These are phyloP conservation scores for Harrya chromipes DNA, from an alignment of 768 basidiomycete species.

Conservation along the genomic window DNA sequence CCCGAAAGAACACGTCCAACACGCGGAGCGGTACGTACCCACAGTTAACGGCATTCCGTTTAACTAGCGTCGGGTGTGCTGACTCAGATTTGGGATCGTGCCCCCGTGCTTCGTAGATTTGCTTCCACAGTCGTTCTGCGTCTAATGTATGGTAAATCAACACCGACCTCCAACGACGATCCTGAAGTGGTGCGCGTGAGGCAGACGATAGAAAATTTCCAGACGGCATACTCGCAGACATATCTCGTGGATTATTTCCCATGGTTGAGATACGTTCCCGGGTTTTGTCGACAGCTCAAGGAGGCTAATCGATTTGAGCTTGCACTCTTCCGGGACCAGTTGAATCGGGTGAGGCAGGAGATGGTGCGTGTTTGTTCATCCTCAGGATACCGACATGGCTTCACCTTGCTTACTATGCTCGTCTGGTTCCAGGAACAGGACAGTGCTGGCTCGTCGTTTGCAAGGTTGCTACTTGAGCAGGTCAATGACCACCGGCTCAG, in stretches of 20 bases:
- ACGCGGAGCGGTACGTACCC: slow-evolving; percentile 9
- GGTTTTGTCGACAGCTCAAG: slow-evolving; percentile 50
- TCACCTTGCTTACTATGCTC: neutral
- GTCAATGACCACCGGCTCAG: slow-evolving; percentile 46
- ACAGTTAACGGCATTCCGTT: neutral
- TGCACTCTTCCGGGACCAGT: slow-evolving; percentile 45
- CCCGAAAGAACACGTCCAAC: slow-evolving; percentile 11
- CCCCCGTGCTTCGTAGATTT: slow-evolving; percentile 9
- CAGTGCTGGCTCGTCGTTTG: slow-evolving; percentile 35
- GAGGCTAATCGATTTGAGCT: slow-evolving; percentile 52
- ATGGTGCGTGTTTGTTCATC: neutral
- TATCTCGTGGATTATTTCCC: slow-evolving; percentile 35
- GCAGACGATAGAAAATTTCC: slow-evolving; percentile 19
- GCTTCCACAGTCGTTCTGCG: slow-evolving; percentile 22
- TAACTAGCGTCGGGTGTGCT: neutral
- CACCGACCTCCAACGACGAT: slow-evolving; percentile 15
- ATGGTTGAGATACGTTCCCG: slow-evolving; percentile 46
- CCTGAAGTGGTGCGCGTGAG: slow-evolving; percentile 19
- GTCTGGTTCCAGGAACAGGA: slow-evolving; percentile 4
- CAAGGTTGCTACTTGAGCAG: slow-evolving; percentile 48
- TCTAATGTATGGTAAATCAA: slow-evolving; percentile 26
- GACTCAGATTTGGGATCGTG: neutral
- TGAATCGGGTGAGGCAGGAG: slow-evolving; percentile 17
- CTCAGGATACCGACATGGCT: too few species aligned
- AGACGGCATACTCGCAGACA: slow-evolving; percentile 29